Evolutionary conservation across 768 basidiomycete genomes (phyloP), one percentile per base, ranked within the genome.

Genomic region (Suillus fuscotomentosus): DNA sequence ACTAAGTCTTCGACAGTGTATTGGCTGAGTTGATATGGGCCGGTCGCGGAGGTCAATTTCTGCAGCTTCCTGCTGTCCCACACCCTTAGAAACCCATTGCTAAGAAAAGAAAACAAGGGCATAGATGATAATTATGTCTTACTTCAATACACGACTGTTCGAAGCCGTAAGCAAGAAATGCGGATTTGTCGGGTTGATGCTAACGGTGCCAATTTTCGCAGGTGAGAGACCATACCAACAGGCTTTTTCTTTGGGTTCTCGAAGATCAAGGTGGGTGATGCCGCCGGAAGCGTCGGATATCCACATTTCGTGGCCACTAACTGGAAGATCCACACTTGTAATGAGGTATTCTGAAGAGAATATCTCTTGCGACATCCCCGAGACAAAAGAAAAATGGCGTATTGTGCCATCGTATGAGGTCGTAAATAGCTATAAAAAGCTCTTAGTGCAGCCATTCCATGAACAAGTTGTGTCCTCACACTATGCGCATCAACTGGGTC

Each of bases 321-420:
- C 86, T 0, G 84, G 75, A 14, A 92, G 69, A 66, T 95, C 93
- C 60, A 94, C 79, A 67, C 86, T 88, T n/a, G 83, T 85, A 34
- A 94, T 85, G 45, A 94, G 79, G 14, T 73, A 84, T 2, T 88
- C 86, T 22, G 83, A 84, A 2, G 86, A 79, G 69, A 83, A 90
- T 20, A 95, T 73, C 73, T 95, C 91, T 31, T 79, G 80, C 3
- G 93, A 91, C 39, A 88, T 77, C 1, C 89, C 89, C 2, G 90
- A 86, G 20, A 84, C 85, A 66, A 95, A 91, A 3, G 89, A 91
- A 20, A 91, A 80, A 56, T 79, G 80, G 24, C 93, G 88, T 64
- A 95, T 76, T 3, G 89, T 93, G 70, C 87, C 88, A 70, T 95
- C 93, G 67, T 95, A 95, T 13, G 93, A 86, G 51, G 86, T 88